Percentiles rank a stretch among this genome's conserved stretches.
Evolutionary conservation across 1,284 basidiomycete species (phyloP).

Genomic region (Sanghuangporus sanghuang): DNA sequence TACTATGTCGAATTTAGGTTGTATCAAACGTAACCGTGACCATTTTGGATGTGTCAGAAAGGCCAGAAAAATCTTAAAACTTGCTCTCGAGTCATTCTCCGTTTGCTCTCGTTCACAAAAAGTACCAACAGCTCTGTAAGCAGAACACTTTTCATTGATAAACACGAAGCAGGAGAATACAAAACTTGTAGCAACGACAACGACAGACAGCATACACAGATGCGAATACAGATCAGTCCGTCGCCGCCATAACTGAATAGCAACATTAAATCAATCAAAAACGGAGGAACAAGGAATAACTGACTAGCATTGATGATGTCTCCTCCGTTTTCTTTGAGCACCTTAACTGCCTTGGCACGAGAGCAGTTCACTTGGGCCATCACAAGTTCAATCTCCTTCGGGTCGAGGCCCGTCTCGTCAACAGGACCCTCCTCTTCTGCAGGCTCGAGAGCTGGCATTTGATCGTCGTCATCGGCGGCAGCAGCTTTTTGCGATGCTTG

Average conservation of each 20-base stretch:
- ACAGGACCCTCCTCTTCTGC: conserved; percentile 73
- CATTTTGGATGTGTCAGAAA: not conserved
- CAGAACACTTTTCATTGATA: conserved; percentile 1
- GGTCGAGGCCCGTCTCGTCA: conserved; percentile 81
- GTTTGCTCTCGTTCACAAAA: not conserved
- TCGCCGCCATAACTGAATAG: conserved; percentile 62
- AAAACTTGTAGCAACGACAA: conserved; percentile 25
- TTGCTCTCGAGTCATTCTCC: not conserved
- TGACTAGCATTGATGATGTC: conserved; percentile 93
- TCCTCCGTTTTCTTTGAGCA: conserved; percentile 83
- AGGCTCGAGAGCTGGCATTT: conserved; percentile 79
- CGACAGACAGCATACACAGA: conserved; percentile 19
- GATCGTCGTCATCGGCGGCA: conserved; percentile 52
- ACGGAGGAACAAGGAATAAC: conserved; percentile 32
- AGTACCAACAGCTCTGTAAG: not conserved
- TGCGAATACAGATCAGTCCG: conserved; percentile 24
- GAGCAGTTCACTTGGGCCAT: conserved; percentile 83
- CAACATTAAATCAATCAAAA: conserved; percentile 15
- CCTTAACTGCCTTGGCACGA: conserved; percentile 84
- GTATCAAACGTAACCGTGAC: conserved; percentile 39
- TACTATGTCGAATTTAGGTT: conserved; percentile 69
- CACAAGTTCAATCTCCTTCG: conserved; percentile 94
- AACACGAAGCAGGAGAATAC: conserved; percentile 14
- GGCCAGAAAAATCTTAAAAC: not conserved
- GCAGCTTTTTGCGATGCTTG: conserved; percentile 49